These are phyloP conservation scores for Vitis rupestris DNA, from an alignment of 164 flowering plant species.

Conservation along the genomic window DNA sequence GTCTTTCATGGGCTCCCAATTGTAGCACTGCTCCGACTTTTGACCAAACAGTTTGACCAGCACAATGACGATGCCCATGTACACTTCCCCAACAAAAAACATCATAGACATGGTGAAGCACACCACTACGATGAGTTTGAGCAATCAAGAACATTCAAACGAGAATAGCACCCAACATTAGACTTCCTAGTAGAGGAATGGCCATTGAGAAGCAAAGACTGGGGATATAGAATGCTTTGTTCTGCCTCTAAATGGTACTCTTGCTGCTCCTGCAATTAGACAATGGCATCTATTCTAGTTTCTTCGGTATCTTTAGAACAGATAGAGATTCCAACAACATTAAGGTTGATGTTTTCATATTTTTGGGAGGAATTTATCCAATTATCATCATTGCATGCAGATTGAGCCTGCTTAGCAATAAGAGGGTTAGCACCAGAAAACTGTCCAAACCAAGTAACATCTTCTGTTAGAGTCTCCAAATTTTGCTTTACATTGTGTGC, in stretches of 20 bases:
- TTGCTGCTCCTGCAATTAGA: conserved; percentile 19
- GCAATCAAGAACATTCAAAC: conserved; percentile 19
- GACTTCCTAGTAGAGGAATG: conserved; percentile 20
- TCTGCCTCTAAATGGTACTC: conserved; percentile 14
- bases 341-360: conserved; percentile 11
- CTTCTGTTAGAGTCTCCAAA: conserved; percentile 10
- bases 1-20: conserved; percentile 32
- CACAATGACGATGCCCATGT: conserved; percentile 31
- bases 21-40: conserved; percentile 39
- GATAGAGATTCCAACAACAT: conserved; percentile 27
- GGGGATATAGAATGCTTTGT: conserved; percentile 15
- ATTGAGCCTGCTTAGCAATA: conserved; percentile 20
- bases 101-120: conserved; percentile 32
- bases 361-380: conserved; percentile 8
- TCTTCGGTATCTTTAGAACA: conserved; percentile 19
- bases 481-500: conserved; percentile 4
- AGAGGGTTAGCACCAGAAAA: conserved; percentile 14
- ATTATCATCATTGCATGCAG: conserved; percentile 22
- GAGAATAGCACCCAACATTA: conserved; percentile 20
- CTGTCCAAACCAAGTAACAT: conserved; percentile 23
- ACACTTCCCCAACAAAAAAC: conserved; percentile 35
- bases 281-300: conserved; percentile 14
- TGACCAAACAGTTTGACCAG: conserved; percentile 29
- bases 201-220: conserved; percentile 19
- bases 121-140: neutral